phyloP scores from a whole-genome alignment of 495 filamentous ascomycete genomes.

The Xylaria palmicola region DNA sequence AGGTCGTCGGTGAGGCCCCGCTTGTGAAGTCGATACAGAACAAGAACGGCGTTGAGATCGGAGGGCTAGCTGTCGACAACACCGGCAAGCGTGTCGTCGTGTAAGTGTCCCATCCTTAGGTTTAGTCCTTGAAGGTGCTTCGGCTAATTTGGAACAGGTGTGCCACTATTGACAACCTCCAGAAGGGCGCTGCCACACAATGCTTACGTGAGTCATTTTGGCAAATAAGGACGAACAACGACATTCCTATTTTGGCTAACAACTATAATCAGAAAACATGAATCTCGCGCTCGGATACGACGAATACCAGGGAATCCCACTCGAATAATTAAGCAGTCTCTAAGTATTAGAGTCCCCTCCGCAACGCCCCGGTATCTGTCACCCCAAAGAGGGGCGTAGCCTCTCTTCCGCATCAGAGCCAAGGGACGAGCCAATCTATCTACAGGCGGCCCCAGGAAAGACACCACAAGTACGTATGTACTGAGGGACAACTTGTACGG shows the following conservation, averaged over 20 bases:
- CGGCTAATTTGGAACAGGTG: slow-evolving; percentile 39
- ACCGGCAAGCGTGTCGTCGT: slow-evolving; percentile 87
- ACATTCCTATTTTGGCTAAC: slow-evolving; percentile 17
- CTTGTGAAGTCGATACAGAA: slow-evolving; percentile 84
- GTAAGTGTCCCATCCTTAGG: neutral
- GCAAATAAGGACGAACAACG: neutral
- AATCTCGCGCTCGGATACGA: slow-evolving; percentile 91
- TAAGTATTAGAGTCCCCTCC: neutral
- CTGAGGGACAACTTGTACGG: neutral
- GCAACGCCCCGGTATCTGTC: neutral
- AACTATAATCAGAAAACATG: slow-evolving; percentile 73
- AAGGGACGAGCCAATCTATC: neutral
- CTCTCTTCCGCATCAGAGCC: neutral
- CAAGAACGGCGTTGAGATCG: slow-evolving; percentile 91
- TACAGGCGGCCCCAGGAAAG: neutral
- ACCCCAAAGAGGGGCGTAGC: neutral
- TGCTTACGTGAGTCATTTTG: slow-evolving; percentile 71
- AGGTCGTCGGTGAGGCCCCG: slow-evolving; percentile 84
- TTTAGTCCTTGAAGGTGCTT: neutral
- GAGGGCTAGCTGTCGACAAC: slow-evolving; percentile 88
- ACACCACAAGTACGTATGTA: neutral
- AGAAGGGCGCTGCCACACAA: slow-evolving; percentile 96
- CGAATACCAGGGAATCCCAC: slow-evolving; percentile 90
- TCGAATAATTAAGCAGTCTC: neutral
- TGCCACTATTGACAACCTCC: slow-evolving; percentile 92